Percentiles rank a stretch among this genome's conserved stretches.
These are phyloP conservation scores for Trametes punicea DNA, from an alignment of 768 basidiomycete genomes.

Conservation along the genomic window DNA sequence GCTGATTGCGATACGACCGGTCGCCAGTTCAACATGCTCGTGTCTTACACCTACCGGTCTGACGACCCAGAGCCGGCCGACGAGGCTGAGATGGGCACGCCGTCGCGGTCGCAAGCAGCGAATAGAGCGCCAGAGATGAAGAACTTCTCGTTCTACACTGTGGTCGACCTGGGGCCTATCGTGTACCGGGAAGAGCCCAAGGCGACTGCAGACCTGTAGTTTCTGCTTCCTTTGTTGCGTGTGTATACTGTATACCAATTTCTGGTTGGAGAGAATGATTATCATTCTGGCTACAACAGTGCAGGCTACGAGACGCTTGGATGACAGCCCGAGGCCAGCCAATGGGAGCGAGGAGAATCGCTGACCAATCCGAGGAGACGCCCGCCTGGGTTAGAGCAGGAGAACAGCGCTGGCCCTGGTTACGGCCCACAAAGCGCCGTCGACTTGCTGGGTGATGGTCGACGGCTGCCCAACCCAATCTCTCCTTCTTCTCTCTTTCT, in stretches of 20 bases:
- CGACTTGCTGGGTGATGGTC: not conserved
- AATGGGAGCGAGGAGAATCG: no score
- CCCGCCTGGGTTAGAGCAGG: no score
- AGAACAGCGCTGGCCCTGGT: not conserved
- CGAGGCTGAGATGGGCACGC: conserved; percentile 41
- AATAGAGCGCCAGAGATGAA: conserved; percentile 67
- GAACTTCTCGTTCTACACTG: conserved; percentile 87
- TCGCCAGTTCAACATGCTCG: conserved; percentile 85
- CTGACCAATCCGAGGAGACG: no score
- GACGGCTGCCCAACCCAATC: not conserved
- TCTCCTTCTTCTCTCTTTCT: not conserved
- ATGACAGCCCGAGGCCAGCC: no score
- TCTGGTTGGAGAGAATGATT: no score
- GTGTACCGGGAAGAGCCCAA: conserved; percentile 52
- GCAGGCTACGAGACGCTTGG: no score
- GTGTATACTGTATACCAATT: not conserved
- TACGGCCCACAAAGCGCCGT: not conserved
- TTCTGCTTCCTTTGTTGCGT: not conserved
- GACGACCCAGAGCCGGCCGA: conserved; percentile 77
- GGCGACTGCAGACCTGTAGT: conserved; percentile 13
- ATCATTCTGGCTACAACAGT: no score
- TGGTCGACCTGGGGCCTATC: conserved; percentile 74
- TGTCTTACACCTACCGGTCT: conserved; percentile 90
- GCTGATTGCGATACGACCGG: not conserved
- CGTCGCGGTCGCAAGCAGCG: conserved; percentile 31